Evolutionary conservation across 2,329 filamentous ascomycete species (phyloP), one percentile per base, ranked within the genome.

Genomic region (Aspergillus jensenii): DNA sequence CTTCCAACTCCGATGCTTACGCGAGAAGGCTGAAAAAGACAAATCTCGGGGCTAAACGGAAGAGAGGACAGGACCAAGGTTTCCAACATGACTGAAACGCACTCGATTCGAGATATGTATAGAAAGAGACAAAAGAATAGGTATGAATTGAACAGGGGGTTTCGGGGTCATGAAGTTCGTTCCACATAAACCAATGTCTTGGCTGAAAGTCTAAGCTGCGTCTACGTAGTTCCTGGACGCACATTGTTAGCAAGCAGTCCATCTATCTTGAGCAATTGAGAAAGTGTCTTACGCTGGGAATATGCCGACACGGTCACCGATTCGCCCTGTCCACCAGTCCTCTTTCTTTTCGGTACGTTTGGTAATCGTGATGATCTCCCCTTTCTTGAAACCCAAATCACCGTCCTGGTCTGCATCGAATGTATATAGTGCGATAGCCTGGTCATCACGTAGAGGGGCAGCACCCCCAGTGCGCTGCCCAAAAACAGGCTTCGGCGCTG

Each of bases 271-370:
- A 46, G 6, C 21, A 48, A n/a, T n/a, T 19, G 33, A n/a, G 33
- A 46, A 23, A 27, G 48, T 50, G 9, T 37, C 79, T 63, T 78
- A 85, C 84, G 90, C 95, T 0, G 95, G 95, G 77, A 99, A 99
- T 64, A 97, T 96, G 39, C 95, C 95, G 55, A 93, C 90, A 66
- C 87, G 84, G 64, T 87, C 84, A 31, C 93, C 93, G 69, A 97
- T 87, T 76, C 89, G 88, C 25, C 95, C 95, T 17, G 93, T 98
- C 95, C 93, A 98, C 93, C 93, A 98, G 74, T 98, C 93, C 57
- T 92, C 93, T 58, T 91, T 90, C 67, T 90, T 97, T 4, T 98
- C 91, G 5, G 93, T 98, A 76, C 90, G 90, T 81, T 99, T 97
- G 57, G 96, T 74, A 58, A 99, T 92, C 1, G 92, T 97, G 64